Evolutionary conservation across 2,329 filamentous ascomycete genomes (phyloP).

Genomic region (Ophiostoma novo-ulmi): DNA sequence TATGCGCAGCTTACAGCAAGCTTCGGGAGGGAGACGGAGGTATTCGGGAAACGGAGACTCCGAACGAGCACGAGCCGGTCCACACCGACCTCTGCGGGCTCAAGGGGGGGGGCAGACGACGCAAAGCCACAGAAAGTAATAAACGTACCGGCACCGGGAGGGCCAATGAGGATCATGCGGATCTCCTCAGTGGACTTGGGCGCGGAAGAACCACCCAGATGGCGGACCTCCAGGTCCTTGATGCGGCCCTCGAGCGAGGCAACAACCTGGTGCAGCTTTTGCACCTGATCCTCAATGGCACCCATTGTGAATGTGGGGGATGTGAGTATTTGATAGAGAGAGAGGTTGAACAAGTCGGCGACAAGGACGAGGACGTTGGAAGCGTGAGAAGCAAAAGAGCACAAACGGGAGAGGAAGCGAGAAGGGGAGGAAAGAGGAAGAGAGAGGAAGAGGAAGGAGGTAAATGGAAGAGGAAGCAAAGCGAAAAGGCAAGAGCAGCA

Average conservation of each 20-base stretch:
- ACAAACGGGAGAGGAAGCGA: constrained; percentile 4
- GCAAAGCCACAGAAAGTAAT: not conserved
- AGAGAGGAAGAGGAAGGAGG: constrained; percentile 13
- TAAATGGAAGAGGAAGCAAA: constrained; percentile 14
- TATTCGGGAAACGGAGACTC: not conserved
- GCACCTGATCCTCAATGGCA: constrained; percentile 78
- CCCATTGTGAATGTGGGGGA: constrained; percentile 56
- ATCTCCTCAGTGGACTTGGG: constrained; percentile 59
- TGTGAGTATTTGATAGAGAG: not conserved
- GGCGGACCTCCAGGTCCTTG: constrained; percentile 72
- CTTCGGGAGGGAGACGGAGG: constrained; percentile 1
- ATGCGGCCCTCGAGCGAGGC: constrained; percentile 80
- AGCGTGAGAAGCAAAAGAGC: constrained; percentile 11
- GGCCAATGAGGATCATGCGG: constrained; percentile 96
- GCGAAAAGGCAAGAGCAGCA: constrained; percentile 11
- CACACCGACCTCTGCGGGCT: constrained; percentile 13
- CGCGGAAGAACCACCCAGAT: constrained; percentile 48
- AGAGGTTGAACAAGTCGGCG: constrained; percentile 4
- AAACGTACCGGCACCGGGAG: constrained; percentile 85
- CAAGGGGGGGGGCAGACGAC: not conserved
- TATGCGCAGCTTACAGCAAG: constrained; percentile 14
- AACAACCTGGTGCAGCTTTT: constrained; percentile 79
- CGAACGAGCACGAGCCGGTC: not conserved
- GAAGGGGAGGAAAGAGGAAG: not conserved
- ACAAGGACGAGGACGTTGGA: constrained; percentile 9